Evolutionary conservation across 257 asterid genomes (phyloP).

Genomic region (Mentha longifolia): DNA sequence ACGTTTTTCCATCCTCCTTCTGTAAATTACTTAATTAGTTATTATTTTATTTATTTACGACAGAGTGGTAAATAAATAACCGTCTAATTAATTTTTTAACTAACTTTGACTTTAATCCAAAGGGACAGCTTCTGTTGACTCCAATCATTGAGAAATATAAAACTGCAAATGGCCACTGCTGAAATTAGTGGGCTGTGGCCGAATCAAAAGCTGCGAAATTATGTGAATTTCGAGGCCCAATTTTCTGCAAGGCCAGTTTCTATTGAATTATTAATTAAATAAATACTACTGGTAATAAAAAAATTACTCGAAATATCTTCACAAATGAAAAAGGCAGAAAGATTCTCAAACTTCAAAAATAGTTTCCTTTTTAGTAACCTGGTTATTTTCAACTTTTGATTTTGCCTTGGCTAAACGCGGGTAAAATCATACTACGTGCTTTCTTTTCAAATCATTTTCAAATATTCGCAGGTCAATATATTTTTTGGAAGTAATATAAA

Average conservation of each 20-base stretch:
- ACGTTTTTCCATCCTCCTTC: conserved; percentile 17
- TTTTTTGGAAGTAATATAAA: not conserved
- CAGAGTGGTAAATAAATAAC: conserved; percentile 25
- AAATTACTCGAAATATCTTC: not conserved
- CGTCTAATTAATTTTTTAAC: conserved; percentile 31
- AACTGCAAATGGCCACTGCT: conserved; percentile 12
- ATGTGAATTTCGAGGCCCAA: conserved; percentile 51
- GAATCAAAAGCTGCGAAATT: conserved; percentile 27
- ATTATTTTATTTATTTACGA: no score
- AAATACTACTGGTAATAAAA: not conserved
- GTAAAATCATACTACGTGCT: not conserved
- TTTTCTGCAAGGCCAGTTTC: conserved; percentile 38
- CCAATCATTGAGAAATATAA: conserved; percentile 49
- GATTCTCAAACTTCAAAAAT: conserved; percentile 8
- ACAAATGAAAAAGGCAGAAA: not conserved
- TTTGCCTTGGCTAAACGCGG: not conserved
- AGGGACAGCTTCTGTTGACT: conserved; percentile 42
- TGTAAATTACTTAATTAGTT: no score
- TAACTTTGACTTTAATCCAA: conserved; percentile 41
- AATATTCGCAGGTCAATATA: not conserved
- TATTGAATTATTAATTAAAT: not conserved
- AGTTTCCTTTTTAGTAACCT: not conserved
- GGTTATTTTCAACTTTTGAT: not conserved
- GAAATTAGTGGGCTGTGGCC: conserved; percentile 42
- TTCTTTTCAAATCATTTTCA: not conserved